Percentiles rank a stretch among this genome's conserved stretches.
These are phyloP conservation scores for Neurospora hispaniola DNA, from an alignment of 495 filamentous ascomycete species.

Conservation along the genomic window DNA sequence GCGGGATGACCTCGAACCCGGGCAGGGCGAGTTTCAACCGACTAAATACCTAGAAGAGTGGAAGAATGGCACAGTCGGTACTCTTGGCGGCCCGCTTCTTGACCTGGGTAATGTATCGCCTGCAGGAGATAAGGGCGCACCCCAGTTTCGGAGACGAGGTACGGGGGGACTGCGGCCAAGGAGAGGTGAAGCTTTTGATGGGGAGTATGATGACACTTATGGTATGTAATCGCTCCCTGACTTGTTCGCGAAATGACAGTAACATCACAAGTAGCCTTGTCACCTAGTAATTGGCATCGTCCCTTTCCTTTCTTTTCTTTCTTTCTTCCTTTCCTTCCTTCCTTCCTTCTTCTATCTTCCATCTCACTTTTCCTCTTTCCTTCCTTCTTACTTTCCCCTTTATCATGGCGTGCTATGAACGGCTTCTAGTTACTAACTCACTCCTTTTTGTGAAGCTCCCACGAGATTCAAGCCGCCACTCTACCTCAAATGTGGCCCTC, in stretches of 20 bases:
- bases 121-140: slow-evolving; percentile 26
- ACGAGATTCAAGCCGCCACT: slow-evolving; percentile 73
- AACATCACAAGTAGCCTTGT: background rate
- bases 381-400: background rate
- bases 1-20: slow-evolving; percentile 30
- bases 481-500: slow-evolving; percentile 79
- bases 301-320: background rate
- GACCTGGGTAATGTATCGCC: slow-evolving; percentile 32
- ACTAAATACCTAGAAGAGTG: slow-evolving; percentile 46
- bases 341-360: background rate
- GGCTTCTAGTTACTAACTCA: slow-evolving; percentile 2
- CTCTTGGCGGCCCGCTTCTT: slow-evolving; percentile 38
- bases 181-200: slow-evolving; percentile 36
- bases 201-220: slow-evolving; percentile 40
- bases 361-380: too few relatives aligned
- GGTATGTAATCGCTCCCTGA: slow-evolving; percentile 23
- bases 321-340: background rate
- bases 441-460: slow-evolving; percentile 27
- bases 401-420: background rate
- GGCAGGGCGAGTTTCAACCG: slow-evolving; percentile 34
- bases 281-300: background rate
- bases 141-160: slow-evolving; percentile 27
- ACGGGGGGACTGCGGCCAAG: slow-evolving; percentile 28
- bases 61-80: slow-evolving; percentile 43
- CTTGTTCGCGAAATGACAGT: background rate